phyloP scores from a whole-genome alignment of 352 stramenopile genomes.

The Pythium phragmitis region DNA sequence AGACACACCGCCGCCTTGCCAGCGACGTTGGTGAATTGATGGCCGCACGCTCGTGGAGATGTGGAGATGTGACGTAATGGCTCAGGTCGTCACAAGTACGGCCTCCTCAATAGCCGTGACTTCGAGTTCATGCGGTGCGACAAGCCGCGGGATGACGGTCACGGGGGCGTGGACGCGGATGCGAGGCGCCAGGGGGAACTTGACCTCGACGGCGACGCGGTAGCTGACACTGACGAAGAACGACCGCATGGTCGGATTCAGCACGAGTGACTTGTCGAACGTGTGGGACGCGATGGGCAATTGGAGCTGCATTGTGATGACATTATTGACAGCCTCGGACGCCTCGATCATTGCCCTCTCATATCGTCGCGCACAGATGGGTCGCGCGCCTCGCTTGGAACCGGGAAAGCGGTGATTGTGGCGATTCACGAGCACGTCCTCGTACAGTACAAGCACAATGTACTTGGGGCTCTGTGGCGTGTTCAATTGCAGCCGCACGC shows the following conservation, averaged over 20 bases:
- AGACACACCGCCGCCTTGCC: no score
- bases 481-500: neutral
- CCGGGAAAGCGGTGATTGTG: neutral
- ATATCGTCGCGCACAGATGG: slow-evolving; percentile 2
- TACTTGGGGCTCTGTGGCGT: slow-evolving; percentile 5
- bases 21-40: no score
- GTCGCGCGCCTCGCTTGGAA: neutral
- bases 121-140: slow-evolving; percentile 1
- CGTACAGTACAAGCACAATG: slow-evolving; percentile 10
- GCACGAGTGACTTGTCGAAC: neutral
- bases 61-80: no score
- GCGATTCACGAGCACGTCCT: slow-evolving; percentile 13
- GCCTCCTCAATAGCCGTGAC: neutral
- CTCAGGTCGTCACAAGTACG: no score
- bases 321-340: neutral
- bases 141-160: slow-evolving; percentile 8
- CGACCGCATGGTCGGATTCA: slow-evolving; percentile 16
- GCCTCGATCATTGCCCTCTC: slow-evolving; percentile 1
- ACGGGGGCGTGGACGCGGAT: slow-evolving; percentile 10
- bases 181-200: slow-evolving; percentile 6
- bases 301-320: neutral
- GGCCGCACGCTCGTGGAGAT: no score
- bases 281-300: slow-evolving; percentile 13
- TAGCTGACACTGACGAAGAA: slow-evolving; percentile 13
- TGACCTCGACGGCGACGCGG: slow-evolving; percentile 15